Base-by-base conservation (phyloP, 164 flowering plant species). In the Saururus chinensis region DNA sequence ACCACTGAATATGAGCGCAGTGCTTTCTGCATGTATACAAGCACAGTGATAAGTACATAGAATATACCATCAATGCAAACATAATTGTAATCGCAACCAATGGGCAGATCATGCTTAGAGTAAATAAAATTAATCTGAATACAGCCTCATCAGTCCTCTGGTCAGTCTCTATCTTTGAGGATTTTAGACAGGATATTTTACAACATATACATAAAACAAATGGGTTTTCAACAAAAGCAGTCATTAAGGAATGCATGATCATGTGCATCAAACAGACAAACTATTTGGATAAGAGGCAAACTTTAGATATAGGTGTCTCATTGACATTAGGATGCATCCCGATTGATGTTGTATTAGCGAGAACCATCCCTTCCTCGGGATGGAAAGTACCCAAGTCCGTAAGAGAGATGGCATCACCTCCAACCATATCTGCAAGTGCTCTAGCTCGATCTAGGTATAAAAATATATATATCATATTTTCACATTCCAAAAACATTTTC, bases 311-410 rank as follows among this genome's bases (percentile, higher is more conserved):
- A 5, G 99, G 96, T 37, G 96, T 86, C 61, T 84, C 92, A n/a
- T 87, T 82, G 59, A 84, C 73, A 55, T 80, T 84, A 53, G 99
- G 99, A 42, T 85, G 87, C 97, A 95, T 87, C 53, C 96, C 99
- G 35, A 95, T 81, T 22, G 99, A 83, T 56, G 98, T 89, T n/a
- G 96, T 78, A 75, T 95, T 95, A 61, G 93, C 99, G 68, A 95
- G 93, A 53, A 95, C 72, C 97, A 86, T 95, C 30, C 84, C 89
- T 45, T 75, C 80, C 67, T 91, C 96, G 5, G 98, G 96, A 64
- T 75, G 80, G 73, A 84, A 95, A 62, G 53, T 68, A 17, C 67
- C 71, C 51, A 91, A 68, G 22, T 87, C 90, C 22, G 76, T 79
- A 51, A 89, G 86, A 65, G 92, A 63, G 16, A 95, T 19, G 54